Conservation (phyloP, 495 filamentous ascomycete species). For the Aspergillus wentii region DNA sequence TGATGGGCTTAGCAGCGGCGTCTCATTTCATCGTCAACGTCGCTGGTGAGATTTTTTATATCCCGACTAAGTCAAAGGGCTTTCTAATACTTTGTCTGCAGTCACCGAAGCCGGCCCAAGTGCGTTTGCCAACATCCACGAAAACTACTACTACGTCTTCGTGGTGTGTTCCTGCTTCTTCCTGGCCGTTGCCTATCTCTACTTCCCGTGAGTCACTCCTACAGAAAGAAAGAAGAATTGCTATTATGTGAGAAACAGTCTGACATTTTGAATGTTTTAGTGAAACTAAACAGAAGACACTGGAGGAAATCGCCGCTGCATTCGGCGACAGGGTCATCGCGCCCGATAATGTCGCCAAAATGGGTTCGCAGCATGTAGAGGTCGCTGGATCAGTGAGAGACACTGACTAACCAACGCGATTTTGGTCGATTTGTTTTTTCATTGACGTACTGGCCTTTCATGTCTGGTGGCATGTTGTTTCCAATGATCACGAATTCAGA, state of each 20-base stretch:
- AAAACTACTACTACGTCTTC: constrained; percentile 61
- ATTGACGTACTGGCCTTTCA: no score
- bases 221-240: no score
- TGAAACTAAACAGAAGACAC: constrained; percentile 52
- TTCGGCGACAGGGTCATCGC: constrained; percentile 52
- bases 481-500: no score
- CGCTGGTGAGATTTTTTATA: constrained; percentile 27
- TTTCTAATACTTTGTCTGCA: constrained; percentile 34
- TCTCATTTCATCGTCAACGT: constrained; percentile 58
- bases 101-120: constrained; percentile 56
- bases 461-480: no score
- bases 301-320: constrained; percentile 54
- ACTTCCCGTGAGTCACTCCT: constrained; percentile 50
- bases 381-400: not conserved
- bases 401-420: not conserved
- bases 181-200: constrained; percentile 46
- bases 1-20: constrained; percentile 55
- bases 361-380: constrained; percentile 9
- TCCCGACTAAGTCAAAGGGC: constrained; percentile 38
- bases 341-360: constrained; percentile 22
- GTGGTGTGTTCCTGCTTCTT: constrained; percentile 48
- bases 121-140: constrained; percentile 52
- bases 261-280: no score
- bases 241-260: no score
- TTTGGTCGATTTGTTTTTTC: no score